These are phyloP conservation scores for Pleurotus giganteus DNA, from an alignment of 768 basidiomycete genomes.

Conservation along the genomic window DNA sequence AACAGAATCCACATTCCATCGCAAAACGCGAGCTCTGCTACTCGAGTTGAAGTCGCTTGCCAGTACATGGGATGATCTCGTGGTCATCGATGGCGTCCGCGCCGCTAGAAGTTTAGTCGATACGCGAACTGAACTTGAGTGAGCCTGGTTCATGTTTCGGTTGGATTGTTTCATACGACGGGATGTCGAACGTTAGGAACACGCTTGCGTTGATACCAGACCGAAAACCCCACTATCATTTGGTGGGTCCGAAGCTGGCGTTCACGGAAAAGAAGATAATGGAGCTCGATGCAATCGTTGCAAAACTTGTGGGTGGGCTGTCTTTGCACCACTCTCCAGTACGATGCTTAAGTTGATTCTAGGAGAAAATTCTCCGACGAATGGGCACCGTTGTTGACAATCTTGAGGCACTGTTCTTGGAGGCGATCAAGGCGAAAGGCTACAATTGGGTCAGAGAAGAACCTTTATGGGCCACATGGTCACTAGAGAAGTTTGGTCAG, in stretches of 20 bases:
- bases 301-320: constrained; percentile 58
- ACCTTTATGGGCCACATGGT: constrained; percentile 81
- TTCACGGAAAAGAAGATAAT: constrained; percentile 65
- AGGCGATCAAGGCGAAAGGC: constrained; percentile 71
- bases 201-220: constrained; percentile 54
- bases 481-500: constrained; percentile 74
- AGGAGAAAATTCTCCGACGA: constrained; percentile 72
- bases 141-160: constrained; percentile 21
- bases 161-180: background rate
- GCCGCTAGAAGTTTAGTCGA: constrained; percentile 73
- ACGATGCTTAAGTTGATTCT: constrained; percentile 2
- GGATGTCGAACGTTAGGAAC: constrained; percentile 44
- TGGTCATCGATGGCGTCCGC: constrained; percentile 76
- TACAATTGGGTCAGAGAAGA: constrained; percentile 69
- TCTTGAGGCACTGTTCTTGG: constrained; percentile 61
- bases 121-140: constrained; percentile 84
- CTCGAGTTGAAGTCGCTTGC: constrained; percentile 63
- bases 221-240: constrained; percentile 50
- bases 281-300: constrained; percentile 55
- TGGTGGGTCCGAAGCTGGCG: constrained; percentile 65
- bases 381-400: constrained; percentile 64
- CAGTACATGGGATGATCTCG: constrained; percentile 82
- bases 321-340: background rate
- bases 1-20: constrained; percentile 76
- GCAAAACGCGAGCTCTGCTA: constrained; percentile 66